Percentiles rank a stretch among this genome's conserved stretches.
phyloP scores from a whole-genome alignment of 345 rosid genomes.

The Murraya paniculata region DNA sequence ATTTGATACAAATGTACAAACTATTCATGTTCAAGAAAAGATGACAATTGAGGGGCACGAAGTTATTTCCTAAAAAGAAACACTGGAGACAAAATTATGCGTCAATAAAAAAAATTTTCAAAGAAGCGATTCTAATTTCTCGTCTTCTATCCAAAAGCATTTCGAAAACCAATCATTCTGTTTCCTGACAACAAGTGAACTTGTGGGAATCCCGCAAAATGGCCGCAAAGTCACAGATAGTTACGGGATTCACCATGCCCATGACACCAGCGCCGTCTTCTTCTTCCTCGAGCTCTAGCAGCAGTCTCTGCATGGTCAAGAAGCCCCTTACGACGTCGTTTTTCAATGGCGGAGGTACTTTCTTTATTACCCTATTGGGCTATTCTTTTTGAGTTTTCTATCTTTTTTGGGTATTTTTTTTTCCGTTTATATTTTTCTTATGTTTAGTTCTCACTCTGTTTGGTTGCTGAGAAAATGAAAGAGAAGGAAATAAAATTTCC shows the following conservation, averaged over 20 bases:
- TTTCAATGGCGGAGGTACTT: conserved; percentile 44
- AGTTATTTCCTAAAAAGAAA: neutral
- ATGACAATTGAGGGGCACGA: neutral
- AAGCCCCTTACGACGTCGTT: conserved; percentile 39
- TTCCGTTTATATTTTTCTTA: neutral
- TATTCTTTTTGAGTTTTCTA: neutral
- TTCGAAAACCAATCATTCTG: neutral
- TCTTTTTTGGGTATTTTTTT: neutral
- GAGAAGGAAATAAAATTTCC: neutral
- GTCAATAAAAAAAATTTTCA: neutral
- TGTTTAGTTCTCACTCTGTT: neutral
- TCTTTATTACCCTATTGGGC: neutral
- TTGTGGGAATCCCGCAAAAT: neutral
- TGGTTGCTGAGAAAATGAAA: neutral
- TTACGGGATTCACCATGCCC: conserved; percentile 40
- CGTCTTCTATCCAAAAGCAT: conserved; percentile 7
- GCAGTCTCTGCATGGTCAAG: conserved; percentile 28
- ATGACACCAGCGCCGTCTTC: conserved; percentile 29
- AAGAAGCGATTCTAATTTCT: conserved; percentile 1
- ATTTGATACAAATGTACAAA: too few relatives aligned
- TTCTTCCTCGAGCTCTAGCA: conserved; percentile 31
- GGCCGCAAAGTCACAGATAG: conserved; percentile 37
- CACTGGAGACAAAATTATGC: neutral
- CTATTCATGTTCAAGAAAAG: neutral
- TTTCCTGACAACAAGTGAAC: conserved; percentile 3